Base-by-base conservation (phyloP, 1,284 basidiomycete species). In the Ganoderma resinaceum region DNA sequence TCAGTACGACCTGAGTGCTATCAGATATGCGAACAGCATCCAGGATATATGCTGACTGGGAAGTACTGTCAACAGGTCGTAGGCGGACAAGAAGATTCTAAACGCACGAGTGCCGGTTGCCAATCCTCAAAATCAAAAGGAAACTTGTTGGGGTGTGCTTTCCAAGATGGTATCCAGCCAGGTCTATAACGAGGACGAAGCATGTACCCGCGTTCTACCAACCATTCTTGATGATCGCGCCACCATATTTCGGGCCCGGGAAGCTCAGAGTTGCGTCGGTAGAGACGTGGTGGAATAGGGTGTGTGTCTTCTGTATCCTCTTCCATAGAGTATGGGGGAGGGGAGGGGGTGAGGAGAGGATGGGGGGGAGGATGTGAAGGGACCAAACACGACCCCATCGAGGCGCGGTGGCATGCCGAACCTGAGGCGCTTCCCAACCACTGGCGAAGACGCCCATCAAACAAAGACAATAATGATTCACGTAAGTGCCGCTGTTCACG, bases 241-340 rank as follows among this genome's bases (percentile, higher is more conserved):
- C 65, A 66, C 38, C 29, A 46, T 11, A 29, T 5, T 40, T 66
- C 65, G 61, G 67, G 11, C 55, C 4, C 6, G 12, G 55, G 3
- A 2, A 29, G 52, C 0, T 53, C 46, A 75, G 80, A 83, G 18
- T 80, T 31, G 82, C 75, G 64, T 83, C 83, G 20, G 72, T 57
- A 37, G 16, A 40, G 43, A 9, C n/a, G 46, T 8, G 46, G 46
- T 1, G 46, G 26, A 11, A 3, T 49, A 49, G 46, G 4, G 2
- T 49, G 46, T 12, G 46, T 0, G 23, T 12, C 3, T 23, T 26
- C n/a, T 0, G 23, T 23, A 49, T 49, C 43, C 43, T 49, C n/a
- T n/a, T 0, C 8, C 46, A 49, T 49, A 2, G 9, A 38, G 37
- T 11, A 38, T 11, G 37, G 9, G 12, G 9, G 2, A 38, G 40